These are phyloP conservation scores for Macadamia integrifolia DNA, from an alignment of 164 flowering plant genomes.

Conservation along the genomic window DNA sequence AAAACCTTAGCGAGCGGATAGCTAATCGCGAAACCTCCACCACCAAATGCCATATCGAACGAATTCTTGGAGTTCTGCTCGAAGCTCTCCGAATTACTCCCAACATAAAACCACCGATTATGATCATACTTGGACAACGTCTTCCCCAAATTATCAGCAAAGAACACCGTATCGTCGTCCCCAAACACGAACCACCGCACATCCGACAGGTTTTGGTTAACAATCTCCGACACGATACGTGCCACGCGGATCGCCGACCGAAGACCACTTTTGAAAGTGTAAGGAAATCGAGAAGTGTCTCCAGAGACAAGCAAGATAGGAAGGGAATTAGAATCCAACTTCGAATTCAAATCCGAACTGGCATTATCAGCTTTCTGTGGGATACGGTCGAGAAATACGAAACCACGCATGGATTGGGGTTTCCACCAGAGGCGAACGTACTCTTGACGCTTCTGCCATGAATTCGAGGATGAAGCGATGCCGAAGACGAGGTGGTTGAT, in stretches of 20 bases:
- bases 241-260: conserved; percentile 72
- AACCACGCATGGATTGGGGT: conserved; percentile 39
- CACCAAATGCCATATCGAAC: conserved; percentile 88
- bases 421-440: conserved; percentile 62
- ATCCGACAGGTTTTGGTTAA: conserved; percentile 22
- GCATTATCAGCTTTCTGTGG: not conserved
- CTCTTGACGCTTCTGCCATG: conserved; percentile 34
- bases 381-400: conserved; percentile 54
- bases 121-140: conserved; percentile 66
- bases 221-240: conserved; percentile 51
- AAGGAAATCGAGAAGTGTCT: conserved; percentile 55
- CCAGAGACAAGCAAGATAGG: conserved; percentile 49
- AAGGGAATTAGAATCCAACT: conserved; percentile 3
- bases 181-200: conserved; percentile 86
- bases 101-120: conserved; percentile 59
- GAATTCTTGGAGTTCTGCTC: conserved; percentile 56
- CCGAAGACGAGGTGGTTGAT: conserved; percentile 61
- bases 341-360: not conserved
- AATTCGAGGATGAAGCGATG: conserved; percentile 56
- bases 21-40: conserved; percentile 87
- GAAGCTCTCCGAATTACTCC: conserved; percentile 60
- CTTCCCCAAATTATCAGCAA: conserved; percentile 56
- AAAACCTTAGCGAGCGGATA: conserved; percentile 52
- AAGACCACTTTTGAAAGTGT: conserved; percentile 51
- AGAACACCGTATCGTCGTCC: conserved; percentile 83